Conservation (phyloP, 1,139 yeast genomes). For the Debaryomyces psychrophilus region DNA sequence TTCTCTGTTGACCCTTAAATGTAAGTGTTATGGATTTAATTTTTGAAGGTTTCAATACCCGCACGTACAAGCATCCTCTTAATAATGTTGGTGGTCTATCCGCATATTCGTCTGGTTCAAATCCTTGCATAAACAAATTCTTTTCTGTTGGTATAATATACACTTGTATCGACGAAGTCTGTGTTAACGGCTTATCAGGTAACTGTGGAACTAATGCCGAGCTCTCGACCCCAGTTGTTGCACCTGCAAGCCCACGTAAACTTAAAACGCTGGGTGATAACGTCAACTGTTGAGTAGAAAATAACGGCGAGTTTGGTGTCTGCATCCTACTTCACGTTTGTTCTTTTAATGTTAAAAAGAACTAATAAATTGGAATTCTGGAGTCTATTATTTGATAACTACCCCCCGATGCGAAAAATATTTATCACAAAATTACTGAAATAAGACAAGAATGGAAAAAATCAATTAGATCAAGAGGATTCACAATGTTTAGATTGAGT, state of each 20-base stretch:
- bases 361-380: background rate
- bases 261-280: slow-evolving; percentile 13
- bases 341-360: background rate
- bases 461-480: background rate
- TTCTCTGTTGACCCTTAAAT: slow-evolving; percentile 73
- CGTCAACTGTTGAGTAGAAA: slow-evolving; percentile 36
- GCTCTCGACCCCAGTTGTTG: slow-evolving; percentile 11
- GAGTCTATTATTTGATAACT: background rate
- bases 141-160: slow-evolving; percentile 77
- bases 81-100: slow-evolving; percentile 80
- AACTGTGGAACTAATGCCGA: slow-evolving; percentile 39
- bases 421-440: slow-evolving; percentile 1
- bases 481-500: background rate
- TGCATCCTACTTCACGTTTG: slow-evolving; percentile 11
- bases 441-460: background rate
- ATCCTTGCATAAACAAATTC: slow-evolving; percentile 79
- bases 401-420: slow-evolving; percentile 1
- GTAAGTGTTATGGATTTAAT: slow-evolving; percentile 67
- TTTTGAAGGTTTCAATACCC: slow-evolving; percentile 74
- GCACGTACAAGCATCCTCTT: slow-evolving; percentile 76
- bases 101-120: slow-evolving; percentile 62
- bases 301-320: slow-evolving; percentile 33
- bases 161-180: slow-evolving; percentile 51
- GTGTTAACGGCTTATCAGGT: slow-evolving; percentile 52
- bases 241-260: slow-evolving; percentile 6